These are phyloP conservation scores for Phytophthora nicotianae DNA, from an alignment of 352 stramenopile species.

Conservation along the genomic window DNA sequence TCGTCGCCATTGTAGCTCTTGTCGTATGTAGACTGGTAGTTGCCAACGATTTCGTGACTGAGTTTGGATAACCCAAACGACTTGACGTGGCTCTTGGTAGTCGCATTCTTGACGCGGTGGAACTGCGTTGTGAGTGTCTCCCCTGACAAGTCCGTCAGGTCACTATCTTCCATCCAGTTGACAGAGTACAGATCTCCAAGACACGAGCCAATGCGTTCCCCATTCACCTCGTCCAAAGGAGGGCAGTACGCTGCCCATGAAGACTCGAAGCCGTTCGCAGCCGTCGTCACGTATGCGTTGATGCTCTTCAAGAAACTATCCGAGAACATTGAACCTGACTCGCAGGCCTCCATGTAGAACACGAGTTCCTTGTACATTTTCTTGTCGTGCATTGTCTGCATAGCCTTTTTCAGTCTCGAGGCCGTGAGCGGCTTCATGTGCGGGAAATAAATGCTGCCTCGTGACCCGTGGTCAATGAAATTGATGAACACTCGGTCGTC, in stretches of 20 bases:
- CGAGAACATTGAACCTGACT: slow-evolving; percentile 92
- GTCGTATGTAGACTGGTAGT: slow-evolving; percentile 86
- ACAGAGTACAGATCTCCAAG: slow-evolving; percentile 91
- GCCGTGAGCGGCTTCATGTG: slow-evolving; percentile 74
- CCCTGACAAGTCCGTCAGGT: slow-evolving; percentile 74
- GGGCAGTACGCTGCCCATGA: slow-evolving; percentile 92
- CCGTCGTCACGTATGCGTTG: slow-evolving; percentile 90
- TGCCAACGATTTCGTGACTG: slow-evolving; percentile 77
- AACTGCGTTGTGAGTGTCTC: slow-evolving; percentile 87
- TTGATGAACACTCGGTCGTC: slow-evolving; percentile 93
- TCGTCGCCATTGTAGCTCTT: slow-evolving; percentile 34
- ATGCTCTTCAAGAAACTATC: slow-evolving; percentile 74
- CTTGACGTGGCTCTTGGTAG: slow-evolving; percentile 84
- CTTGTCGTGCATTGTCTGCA: slow-evolving; percentile 81
- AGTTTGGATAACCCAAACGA: slow-evolving; percentile 68
- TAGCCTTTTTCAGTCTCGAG: slow-evolving; percentile 62
- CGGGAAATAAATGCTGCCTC: slow-evolving; percentile 86
- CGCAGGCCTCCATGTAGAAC: slow-evolving; percentile 93
- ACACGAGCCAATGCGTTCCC: slow-evolving; percentile 75
- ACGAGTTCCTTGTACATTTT: slow-evolving; percentile 92
- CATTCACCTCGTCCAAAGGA: slow-evolving; percentile 74
- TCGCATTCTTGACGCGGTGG: slow-evolving; percentile 69
- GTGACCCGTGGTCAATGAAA: slow-evolving; percentile 92
- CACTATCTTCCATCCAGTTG: slow-evolving; percentile 93
- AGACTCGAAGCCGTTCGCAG: slow-evolving; percentile 86